Base-by-base conservation (phyloP, 805 yeast species). In the Saccharomycopsis vini region DNA sequence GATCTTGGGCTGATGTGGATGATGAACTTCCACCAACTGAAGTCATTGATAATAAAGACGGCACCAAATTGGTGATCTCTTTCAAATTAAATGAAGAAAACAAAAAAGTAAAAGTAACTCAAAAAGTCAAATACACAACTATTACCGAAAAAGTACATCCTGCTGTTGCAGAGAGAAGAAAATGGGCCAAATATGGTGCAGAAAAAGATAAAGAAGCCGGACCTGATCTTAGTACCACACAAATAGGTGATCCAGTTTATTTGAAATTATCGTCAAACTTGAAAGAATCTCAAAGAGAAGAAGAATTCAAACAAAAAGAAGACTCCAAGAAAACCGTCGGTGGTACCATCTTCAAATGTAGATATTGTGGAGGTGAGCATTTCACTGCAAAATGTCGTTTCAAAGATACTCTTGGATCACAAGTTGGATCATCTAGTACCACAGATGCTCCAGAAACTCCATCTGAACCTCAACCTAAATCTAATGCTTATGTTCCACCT, bases 301-400 rank as follows among this genome's bases (percentile, higher is more conserved):
- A 77, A 60, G 82, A 79, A 61, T 75, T 60, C 36, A 65, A 67
- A 50, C 69, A 68, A 49, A 66, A 67, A 55, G 71, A 63, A 58
- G 66, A 63, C 56, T 65, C 66, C 61, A 71, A 60, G 69, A 67
- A 64, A 59, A 65, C 61, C 52, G n/a, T n/a, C n/a, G 63, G 63
- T 61, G 67, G 68, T 52, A 70, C 67, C 55, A 61, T 74, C 50
- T 64, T 78, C 52, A 68, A 65, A 55, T 92, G 98, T 77, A 85
- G 97, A 75, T 68, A 74, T 44, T 92, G 99, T 81, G 84, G 83
- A 49, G 96, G 95, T 60, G 82, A 78, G 54, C 99, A 92, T 72
- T 85, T 80, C 75, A 84, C 97, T 34, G 69, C 87, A 62, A 81
- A 82, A 68, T 92, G 99, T 83, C 98, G 98, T 51, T 87, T 77